Conservation (phyloP, 1,284 basidiomycete species). For the Retiboletus flavoniger region DNA sequence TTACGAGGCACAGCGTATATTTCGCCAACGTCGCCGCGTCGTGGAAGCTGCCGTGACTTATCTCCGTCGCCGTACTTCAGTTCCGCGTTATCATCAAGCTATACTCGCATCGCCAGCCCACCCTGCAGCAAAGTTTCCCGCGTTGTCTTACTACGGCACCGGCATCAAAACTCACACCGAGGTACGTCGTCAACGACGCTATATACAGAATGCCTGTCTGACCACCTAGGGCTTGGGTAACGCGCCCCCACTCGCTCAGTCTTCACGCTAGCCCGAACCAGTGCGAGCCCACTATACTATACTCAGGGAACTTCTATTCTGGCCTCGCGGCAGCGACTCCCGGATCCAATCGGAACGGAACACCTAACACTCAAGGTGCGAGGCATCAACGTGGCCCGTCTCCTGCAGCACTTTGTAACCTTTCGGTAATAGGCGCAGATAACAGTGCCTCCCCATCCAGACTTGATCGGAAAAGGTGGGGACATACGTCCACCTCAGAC, state of each 20-base stretch:
- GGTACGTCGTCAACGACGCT: conserved; percentile 5
- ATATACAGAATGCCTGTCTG: conserved; percentile 1
- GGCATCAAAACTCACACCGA: neutral
- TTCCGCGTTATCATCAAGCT: conserved; percentile 17
- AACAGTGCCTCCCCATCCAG: conserved; percentile 3
- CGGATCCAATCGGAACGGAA: conserved; percentile 3
- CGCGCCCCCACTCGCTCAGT: neutral
- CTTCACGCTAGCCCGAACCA: neutral
- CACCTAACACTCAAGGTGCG: conserved; percentile 6
- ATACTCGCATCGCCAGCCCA: neutral
- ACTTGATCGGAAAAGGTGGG: conserved; percentile 14
- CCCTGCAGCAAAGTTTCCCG: conserved; percentile 1
- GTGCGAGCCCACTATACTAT: neutral
- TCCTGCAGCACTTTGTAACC: conserved; percentile 5
- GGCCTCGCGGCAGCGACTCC: neutral
- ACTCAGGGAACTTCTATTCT: conserved; percentile 1
- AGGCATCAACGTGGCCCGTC: conserved; percentile 15
- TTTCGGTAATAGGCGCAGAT: conserved; percentile 11
- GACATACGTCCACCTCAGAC: neutral
- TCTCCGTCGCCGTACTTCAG: conserved; percentile 23
- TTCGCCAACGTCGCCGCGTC: conserved; percentile 7
- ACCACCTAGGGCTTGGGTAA: neutral
- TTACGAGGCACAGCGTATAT: conserved; percentile 5
- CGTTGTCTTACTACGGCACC: neutral
- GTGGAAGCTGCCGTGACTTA: conserved; percentile 17